Conservation (phyloP, 352 stramenopile genomes). For the Phytopythium helicoides region DNA sequence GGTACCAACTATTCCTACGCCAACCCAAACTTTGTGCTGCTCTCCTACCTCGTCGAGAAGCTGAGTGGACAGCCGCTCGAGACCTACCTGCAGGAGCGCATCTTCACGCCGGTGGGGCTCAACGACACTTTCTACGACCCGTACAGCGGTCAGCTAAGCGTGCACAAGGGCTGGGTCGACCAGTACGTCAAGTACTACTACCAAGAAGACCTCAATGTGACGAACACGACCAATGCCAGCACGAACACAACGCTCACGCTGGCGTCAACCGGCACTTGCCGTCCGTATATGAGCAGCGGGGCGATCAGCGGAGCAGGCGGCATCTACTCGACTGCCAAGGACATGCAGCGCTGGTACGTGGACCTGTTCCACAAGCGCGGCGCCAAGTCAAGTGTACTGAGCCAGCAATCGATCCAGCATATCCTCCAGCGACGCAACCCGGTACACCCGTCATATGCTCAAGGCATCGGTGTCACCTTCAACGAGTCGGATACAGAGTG, state of each 20-base stretch:
- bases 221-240: background rate
- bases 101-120: slow-evolving; percentile 33
- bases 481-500: slow-evolving; percentile 20
- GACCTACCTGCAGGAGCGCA: slow-evolving; percentile 37
- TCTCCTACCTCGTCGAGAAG: slow-evolving; percentile 66
- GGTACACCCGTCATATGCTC: slow-evolving; percentile 25
- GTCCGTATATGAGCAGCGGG: slow-evolving; percentile 31
- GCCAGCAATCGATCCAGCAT: slow-evolving; percentile 30
- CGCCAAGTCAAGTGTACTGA: slow-evolving; percentile 40
- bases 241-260: slow-evolving; percentile 17
- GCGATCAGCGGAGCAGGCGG: slow-evolving; percentile 32
- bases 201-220: slow-evolving; percentile 10
- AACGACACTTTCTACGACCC: slow-evolving; percentile 52
- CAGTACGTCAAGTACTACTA: slow-evolving; percentile 58
- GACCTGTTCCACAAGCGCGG: slow-evolving; percentile 52
- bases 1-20: slow-evolving; percentile 49
- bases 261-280: slow-evolving; percentile 49
- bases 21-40: slow-evolving; percentile 53
- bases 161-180: slow-evolving; percentile 36
- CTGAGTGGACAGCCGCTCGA: slow-evolving; percentile 36
- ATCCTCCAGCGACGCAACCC: slow-evolving; percentile 47
- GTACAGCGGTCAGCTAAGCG: slow-evolving; percentile 20
- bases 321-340: slow-evolving; percentile 42
- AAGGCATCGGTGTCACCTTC: slow-evolving; percentile 44
- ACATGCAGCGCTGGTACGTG: slow-evolving; percentile 63